Evolutionary conservation across 768 basidiomycete genomes (phyloP).

Genomic region (Phaeotremella skinneri): DNA sequence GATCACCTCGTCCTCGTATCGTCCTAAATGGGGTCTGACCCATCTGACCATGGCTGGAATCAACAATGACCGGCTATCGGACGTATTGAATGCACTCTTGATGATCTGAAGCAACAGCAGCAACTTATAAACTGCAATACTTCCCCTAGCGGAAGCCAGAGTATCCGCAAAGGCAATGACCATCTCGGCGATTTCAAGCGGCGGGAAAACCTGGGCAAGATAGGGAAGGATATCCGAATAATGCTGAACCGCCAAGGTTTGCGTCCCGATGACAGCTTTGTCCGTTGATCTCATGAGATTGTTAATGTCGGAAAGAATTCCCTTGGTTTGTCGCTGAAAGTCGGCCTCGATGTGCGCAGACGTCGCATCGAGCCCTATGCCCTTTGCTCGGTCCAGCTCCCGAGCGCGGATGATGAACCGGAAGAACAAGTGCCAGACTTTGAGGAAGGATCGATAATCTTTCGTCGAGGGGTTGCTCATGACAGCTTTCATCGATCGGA

Average conservation of each 20-base stretch:
- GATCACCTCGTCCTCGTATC: conserved; percentile 75
- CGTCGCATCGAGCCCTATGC: conserved; percentile 75
- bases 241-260: conserved; percentile 88
- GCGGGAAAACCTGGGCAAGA: conserved; percentile 73
- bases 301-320: conserved; percentile 76
- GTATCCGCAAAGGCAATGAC: conserved; percentile 84
- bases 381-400: conserved; percentile 78
- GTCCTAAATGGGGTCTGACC: conserved; percentile 93
- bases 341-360: conserved; percentile 78
- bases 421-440: conserved; percentile 97
- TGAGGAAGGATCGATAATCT: conserved; percentile 78
- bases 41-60: conserved; percentile 85
- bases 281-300: conserved; percentile 82
- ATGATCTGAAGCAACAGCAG: conserved; percentile 91
- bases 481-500: conserved; percentile 81
- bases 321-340: conserved; percentile 78
- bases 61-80: conserved; percentile 71
- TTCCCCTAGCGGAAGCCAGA: conserved; percentile 71
- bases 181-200: conserved; percentile 79
- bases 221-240: conserved; percentile 90
- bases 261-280: conserved; percentile 88
- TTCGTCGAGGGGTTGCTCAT: conserved; percentile 71
- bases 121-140: conserved; percentile 87
- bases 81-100: conserved; percentile 78
- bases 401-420: conserved; percentile 88